Evolutionary conservation across 2,329 filamentous ascomycete species (phyloP).

Genomic region (Epichloe bromicola): DNA sequence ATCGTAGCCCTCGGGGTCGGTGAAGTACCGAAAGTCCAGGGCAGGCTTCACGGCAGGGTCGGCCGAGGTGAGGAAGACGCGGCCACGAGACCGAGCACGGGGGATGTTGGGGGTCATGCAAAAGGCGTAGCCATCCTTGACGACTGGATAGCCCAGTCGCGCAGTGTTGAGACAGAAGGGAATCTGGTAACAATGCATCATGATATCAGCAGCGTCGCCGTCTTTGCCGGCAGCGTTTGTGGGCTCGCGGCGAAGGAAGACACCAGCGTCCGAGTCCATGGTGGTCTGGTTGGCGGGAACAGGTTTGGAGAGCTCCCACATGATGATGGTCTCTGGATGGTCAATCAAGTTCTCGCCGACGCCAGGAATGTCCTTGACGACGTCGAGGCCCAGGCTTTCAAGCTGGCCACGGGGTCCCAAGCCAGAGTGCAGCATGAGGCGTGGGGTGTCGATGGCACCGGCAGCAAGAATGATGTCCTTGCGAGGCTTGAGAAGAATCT

Average conservation of each 20-base stretch:
- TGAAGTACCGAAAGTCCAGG: constrained; percentile 83
- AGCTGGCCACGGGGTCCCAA: constrained; percentile 43
- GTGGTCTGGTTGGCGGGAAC: constrained; percentile 69
- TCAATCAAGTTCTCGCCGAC: constrained; percentile 50
- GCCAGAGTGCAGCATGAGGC: constrained; percentile 46
- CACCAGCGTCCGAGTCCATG: constrained; percentile 81
- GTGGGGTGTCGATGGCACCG: constrained; percentile 70
- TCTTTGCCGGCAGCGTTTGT: constrained; percentile 55
- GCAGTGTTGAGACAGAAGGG: constrained; percentile 80
- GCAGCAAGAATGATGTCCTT: constrained; percentile 69
- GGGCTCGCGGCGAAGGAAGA: constrained; percentile 70
- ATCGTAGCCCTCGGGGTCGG: constrained; percentile 74
- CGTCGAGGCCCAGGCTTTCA: constrained; percentile 36
- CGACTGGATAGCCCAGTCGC: constrained; percentile 55
- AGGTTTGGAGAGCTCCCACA: constrained; percentile 68
- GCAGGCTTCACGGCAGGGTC: constrained; percentile 69
- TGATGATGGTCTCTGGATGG: constrained; percentile 47
- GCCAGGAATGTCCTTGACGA: constrained; percentile 44
- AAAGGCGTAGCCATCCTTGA: constrained; percentile 65
- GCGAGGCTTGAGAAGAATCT: constrained; percentile 47
- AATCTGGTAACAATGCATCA: constrained; percentile 97
- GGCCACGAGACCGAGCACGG: constrained; percentile 64
- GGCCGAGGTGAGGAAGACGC: constrained; percentile 62
- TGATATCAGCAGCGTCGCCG: constrained; percentile 68
- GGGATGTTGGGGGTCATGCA: constrained; percentile 92